Evolutionary conservation across 148 eudicot genomes (phyloP).

Genomic region (Diospyros kaki): DNA sequence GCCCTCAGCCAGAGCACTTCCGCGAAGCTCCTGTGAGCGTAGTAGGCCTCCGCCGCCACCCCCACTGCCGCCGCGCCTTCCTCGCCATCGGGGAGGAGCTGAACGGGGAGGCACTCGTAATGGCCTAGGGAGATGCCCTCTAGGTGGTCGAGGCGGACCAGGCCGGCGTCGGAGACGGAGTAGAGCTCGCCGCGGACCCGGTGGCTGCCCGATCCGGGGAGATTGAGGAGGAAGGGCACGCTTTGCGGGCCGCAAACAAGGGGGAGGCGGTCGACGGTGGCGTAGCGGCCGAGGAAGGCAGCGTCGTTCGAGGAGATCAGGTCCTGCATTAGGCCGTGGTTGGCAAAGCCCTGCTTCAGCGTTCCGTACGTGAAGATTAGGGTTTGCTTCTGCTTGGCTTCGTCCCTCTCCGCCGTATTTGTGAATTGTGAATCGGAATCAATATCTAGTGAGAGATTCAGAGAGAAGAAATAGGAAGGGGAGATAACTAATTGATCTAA

Average conservation of each 20-base stretch:
- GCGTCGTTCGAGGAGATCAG: constrained; percentile 50
- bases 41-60: constrained; percentile 63
- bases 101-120: constrained; percentile 60
- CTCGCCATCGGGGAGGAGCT: constrained; percentile 14
- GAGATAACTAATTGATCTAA: too few relatives aligned
- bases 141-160: constrained; percentile 48
- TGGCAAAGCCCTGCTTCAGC: constrained; percentile 61
- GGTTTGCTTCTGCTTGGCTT: constrained; percentile 4
- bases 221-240: constrained; percentile 65
- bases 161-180: constrained; percentile 41
- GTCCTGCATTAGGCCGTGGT: constrained; percentile 47
- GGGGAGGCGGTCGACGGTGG: constrained; percentile 41
- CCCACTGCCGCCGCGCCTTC: constrained; percentile 17
- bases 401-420: not conserved
- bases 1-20: constrained; percentile 54
- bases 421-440: too few relatives aligned
- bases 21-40: constrained; percentile 50
- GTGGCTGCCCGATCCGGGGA: constrained; percentile 47
- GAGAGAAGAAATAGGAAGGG: too few relatives aligned
- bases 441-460: too few relatives aligned
- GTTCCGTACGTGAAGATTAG: constrained; percentile 72
- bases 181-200: constrained; percentile 64
- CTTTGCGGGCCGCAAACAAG: constrained; percentile 65
- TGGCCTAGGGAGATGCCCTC: constrained; percentile 51
- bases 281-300: constrained; percentile 31